Base-by-base conservation (phyloP, 1,284 basidiomycete species). In the Fistulinella staudtii region DNA sequence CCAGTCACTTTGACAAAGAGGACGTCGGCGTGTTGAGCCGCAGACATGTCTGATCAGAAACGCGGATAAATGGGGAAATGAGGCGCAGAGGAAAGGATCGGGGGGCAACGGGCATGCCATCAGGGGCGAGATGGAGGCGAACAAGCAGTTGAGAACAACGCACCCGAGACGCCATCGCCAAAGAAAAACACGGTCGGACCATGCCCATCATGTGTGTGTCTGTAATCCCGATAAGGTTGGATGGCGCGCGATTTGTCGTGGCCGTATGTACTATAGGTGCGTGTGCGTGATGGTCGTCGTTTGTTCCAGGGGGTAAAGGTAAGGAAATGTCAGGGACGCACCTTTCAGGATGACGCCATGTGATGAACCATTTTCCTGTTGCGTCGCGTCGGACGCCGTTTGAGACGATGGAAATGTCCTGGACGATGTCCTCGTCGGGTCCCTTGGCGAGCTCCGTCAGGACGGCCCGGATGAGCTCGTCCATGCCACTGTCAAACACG, bases 221-320 rank as follows among this genome's bases (percentile, higher is more conserved):
- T 48, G 4, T 60, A 43, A 24, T 44, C 50, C 23, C 6, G 53
- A 70, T 96, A 97, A 0, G 90, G 92, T 27, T 93, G 71, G 56
- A 96, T 95, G 11, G 91, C 87, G 56, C 85, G 85, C 14, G 86
- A 90, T 70, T 96, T 96, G 72, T 97, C 93, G 63, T 97, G 93
- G 1, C 93, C 93, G 57, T 80, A 96, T 22, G 41, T 37, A 25
- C 33, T 35, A 17, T 31, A 4, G 30, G 30, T n/a, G n/a, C n/a
- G n/a, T n/a, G n/a, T n/a, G n/a, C n/a, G n/a, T n/a, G n/a, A n/a
- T n/a, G n/a, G n/a, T n/a, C n/a, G n/a, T n/a, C n/a, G n/a, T n/a
- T n/a, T n/a, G n/a, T n/a, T n/a, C n/a, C n/a, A n/a, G n/a, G n/a
- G n/a, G n/a, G n/a, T n/a, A n/a, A n/a, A n/a, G n/a, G n/a, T n/a